Conservation (phyloP, 768 basidiomycete genomes). For the Pisolithus microcarpus region DNA sequence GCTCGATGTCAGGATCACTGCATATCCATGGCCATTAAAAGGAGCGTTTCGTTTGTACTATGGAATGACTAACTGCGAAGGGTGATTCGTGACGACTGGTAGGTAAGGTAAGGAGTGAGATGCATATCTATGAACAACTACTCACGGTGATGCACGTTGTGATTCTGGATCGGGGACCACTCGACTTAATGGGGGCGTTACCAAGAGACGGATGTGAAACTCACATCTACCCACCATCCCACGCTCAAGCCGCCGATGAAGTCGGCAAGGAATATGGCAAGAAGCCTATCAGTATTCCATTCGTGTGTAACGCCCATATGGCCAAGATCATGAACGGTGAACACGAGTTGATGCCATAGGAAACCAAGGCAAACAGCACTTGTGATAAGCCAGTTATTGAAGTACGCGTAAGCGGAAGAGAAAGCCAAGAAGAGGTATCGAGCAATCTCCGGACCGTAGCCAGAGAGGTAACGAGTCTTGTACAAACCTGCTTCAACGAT, state of each 20-base stretch:
- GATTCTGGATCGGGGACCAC: constrained; percentile 48
- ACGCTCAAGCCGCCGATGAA: constrained; percentile 90
- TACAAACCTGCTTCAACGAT: constrained; percentile 79
- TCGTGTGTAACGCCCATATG: constrained; percentile 90
- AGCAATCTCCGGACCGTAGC: constrained; percentile 84
- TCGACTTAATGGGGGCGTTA: neutral
- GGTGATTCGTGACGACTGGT: constrained; percentile 93
- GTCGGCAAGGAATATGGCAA: constrained; percentile 76
- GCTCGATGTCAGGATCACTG: constrained; percentile 80
- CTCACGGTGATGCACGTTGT: constrained; percentile 94
- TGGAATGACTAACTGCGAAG: constrained; percentile 65
- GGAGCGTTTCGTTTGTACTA: neutral
- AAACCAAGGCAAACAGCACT: constrained; percentile 82
- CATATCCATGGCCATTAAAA: constrained; percentile 6
- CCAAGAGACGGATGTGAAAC: constrained; percentile 28
- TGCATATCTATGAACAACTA: constrained; percentile 12
- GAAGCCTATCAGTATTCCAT: constrained; percentile 72
- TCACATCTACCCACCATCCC: constrained; percentile 96
- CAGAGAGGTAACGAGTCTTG: constrained; percentile 71
- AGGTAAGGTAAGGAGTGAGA: constrained; percentile 2
- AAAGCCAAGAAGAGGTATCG: constrained; percentile 65
- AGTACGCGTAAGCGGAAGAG: constrained; percentile 56
- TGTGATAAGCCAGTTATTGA: constrained; percentile 53
- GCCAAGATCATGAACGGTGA: constrained; percentile 89
- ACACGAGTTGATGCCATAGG: constrained; percentile 93